These are phyloP conservation scores for Primulina eburnea DNA, from an alignment of 257 asterid species.

Conservation along the genomic window DNA sequence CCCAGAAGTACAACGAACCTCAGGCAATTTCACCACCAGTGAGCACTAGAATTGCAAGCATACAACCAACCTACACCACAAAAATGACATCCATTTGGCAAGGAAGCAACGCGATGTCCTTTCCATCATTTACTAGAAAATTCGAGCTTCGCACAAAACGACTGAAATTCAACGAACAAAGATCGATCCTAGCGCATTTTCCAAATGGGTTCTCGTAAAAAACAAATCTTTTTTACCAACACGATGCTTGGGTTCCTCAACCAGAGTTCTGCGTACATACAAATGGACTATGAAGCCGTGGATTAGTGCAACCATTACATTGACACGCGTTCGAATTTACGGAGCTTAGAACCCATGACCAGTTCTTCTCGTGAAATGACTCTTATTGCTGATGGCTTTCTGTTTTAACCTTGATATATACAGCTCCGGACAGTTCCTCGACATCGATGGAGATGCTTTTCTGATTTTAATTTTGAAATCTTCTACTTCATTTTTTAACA, in stretches of 20 bases:
- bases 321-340: no score
- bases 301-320: conserved; percentile 7
- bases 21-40: conserved; percentile 9
- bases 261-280: background rate
- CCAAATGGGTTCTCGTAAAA: background rate
- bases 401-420: no score
- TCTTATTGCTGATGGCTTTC: no score
- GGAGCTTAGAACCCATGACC: no score
- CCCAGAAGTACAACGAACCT: conserved; percentile 8
- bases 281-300: conserved; percentile 7
- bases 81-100: conserved; percentile 17
- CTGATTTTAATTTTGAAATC: no score
- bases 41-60: conserved; percentile 18
- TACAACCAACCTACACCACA: conserved; percentile 11
- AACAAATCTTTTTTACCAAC: background rate
- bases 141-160: conserved; percentile 6
- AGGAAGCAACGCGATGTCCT: conserved; percentile 1
- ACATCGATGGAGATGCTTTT: no score
- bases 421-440: no score
- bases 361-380: no score
- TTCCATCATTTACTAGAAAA: conserved; percentile 1
- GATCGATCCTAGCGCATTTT: no score
- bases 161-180: conserved; percentile 12
- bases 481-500: no score
- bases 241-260: conserved; percentile 14